Conservation (phyloP, 2,329 filamentous ascomycete genomes). For the Fusarium poae region DNA sequence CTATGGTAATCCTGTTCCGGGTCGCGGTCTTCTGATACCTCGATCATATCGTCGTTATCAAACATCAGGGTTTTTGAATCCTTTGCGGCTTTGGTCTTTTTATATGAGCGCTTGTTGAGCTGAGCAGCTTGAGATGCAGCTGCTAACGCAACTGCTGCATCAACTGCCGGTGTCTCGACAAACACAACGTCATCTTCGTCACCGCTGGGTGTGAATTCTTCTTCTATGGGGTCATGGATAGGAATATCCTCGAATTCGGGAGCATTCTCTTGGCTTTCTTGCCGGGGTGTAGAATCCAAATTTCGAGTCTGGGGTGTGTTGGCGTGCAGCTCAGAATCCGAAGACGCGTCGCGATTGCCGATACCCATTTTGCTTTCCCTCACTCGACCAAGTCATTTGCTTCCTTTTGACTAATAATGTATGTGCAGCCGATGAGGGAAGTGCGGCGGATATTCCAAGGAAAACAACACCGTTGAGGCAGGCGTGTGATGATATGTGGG, state of each 20-base stretch:
- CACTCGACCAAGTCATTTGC: neutral
- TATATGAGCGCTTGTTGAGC: neutral
- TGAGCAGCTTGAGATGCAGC: neutral
- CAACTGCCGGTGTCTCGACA: neutral
- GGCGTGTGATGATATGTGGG: neutral
- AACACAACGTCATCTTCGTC: neutral
- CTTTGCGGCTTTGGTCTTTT: neutral
- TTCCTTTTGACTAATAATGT: neutral
- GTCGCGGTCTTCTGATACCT: neutral
- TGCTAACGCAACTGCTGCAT: neutral
- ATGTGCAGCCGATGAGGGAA: neutral
- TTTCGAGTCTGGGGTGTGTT: neutral
- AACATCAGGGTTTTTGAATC: neutral
- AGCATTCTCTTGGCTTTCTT: neutral
- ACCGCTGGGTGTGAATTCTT: neutral
- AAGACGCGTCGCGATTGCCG: neutral
- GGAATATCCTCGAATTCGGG: neutral
- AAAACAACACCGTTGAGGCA: neutral
- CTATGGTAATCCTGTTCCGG: neutral
- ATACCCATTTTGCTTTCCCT: constrained; percentile 6
- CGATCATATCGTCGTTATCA: neutral
- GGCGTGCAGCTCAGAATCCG: neutral
- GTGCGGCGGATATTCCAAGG: neutral
- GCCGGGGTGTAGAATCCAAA: neutral
- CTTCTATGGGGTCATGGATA: neutral